A percentile compares a stretch with the other conserved stretches of the same genome.
Evolutionary conservation across 2,329 filamentous ascomycete genomes (phyloP).

Genomic region (Westerdykella sp.): DNA sequence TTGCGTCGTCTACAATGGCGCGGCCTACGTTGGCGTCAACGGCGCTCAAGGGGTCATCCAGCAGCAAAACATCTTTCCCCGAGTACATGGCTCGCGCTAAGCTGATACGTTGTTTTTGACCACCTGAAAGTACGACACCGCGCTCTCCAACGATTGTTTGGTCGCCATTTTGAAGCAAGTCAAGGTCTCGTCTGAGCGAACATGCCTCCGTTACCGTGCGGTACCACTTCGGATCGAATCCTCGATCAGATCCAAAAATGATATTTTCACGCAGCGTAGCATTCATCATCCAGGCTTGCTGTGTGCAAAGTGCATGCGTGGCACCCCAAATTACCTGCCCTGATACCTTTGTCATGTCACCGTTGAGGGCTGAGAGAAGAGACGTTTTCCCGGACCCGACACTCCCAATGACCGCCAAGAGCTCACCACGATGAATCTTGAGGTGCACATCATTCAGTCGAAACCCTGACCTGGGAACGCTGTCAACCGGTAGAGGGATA

Average conservation of each 20-base stretch:
- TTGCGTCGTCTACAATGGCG: neutral
- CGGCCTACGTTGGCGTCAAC: conserved; percentile 52
- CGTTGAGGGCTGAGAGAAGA: conserved; percentile 72
- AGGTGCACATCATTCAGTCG: too few species aligned
- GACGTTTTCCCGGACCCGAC: conserved; percentile 81
- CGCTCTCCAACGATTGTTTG: conserved; percentile 80
- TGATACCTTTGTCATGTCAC: conserved; percentile 74
- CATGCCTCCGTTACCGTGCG: conserved; percentile 68
- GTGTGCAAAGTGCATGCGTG: conserved; percentile 74
- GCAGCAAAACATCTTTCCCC: conserved; percentile 65
- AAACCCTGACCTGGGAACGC: too few species aligned
- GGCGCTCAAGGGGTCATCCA: conserved; percentile 75
- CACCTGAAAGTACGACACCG: conserved; percentile 81
- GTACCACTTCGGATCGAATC: conserved; percentile 63
- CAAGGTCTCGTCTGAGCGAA: conserved; percentile 69
- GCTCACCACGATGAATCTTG: conserved; percentile 64
- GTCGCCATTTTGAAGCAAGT: conserved; percentile 77
- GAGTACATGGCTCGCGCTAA: conserved; percentile 77
- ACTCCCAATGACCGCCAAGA: conserved; percentile 67
- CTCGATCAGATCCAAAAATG: conserved; percentile 62
- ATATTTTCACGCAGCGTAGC: conserved; percentile 75
- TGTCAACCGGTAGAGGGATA: too few species aligned
- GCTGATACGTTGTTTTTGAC: conserved; percentile 68
- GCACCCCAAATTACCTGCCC: conserved; percentile 57
- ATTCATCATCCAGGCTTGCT: conserved; percentile 93